Evolutionary conservation across 108 stramenopile species (phyloP), one percentile per base, ranked within the genome.

Genomic region (Mayamaea pseudoterrestris): DNA sequence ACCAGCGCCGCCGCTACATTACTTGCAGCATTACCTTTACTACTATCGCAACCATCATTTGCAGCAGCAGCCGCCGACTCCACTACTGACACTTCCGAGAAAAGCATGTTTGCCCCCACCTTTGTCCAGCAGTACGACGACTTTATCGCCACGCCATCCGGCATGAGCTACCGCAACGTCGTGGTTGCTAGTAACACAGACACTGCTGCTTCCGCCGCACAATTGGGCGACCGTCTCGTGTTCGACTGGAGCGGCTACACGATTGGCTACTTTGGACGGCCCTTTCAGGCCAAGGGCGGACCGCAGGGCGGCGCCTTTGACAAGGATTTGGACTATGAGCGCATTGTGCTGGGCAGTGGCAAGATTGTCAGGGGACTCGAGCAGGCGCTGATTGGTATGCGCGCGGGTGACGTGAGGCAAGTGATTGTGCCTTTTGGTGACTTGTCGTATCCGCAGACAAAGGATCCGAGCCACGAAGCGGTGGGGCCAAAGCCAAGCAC

Each of bases 171-270:
- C 51, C 76, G 80, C 28, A 74, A 83, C 45, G 83, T 84, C 23
- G 78, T 65, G 25, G 37, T 55, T 0, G 88, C 83, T 25, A 61
- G n/a, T 2, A 73, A 53, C 0, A 14, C 37, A 8, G 8, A 39
- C 18, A n/a, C n/a, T n/a, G 50, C 28, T 18, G 70, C 46, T 17
- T 57, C 54, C 0, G 40, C 44, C 1, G 47, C 46, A 6, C 35
- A 51, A 12, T 44, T 50, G 26, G 88, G 88, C 12, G 88, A 90
- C 69, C 65, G 88, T 16, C 90, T 93, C 1, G 93, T 94, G 8
- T 90, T 85, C 50, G 93, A 97, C 54, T 97, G 95, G 95, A 79
- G 78, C 40, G 95, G 95, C 24, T 93, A 96, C 66, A 96, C 92
- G 5, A 93, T 94, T 58, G 93, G 93, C 29, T 90, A 90, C 46